A percentile compares a stretch with the other conserved stretches of the same genome.
These are phyloP conservation scores for Aspergillus sp. DNA, from an alignment of 2,329 filamentous ascomycete genomes.

Conservation along the genomic window DNA sequence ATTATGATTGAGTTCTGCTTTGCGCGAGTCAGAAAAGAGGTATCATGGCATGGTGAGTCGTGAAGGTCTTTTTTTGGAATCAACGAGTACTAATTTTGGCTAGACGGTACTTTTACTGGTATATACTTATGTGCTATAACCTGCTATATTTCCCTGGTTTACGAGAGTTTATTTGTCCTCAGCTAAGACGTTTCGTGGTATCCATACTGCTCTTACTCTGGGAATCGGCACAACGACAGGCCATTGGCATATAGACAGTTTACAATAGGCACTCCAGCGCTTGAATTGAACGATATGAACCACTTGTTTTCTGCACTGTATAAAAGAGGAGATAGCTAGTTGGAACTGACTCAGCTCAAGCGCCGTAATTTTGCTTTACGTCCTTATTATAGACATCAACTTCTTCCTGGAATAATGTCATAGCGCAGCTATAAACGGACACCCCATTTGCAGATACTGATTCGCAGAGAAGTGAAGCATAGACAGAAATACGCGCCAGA, in stretches of 20 bases:
- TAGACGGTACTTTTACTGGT: background rate
- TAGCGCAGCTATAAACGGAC: background rate
- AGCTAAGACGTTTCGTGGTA: background rate
- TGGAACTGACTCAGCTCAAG: background rate
- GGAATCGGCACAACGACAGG: no score
- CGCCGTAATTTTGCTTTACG: background rate
- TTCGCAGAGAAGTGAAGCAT: background rate
- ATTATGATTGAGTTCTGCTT: no score
- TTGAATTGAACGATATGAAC: no score
- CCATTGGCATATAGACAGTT: no score
- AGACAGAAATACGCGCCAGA: background rate
- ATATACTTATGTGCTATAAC: background rate
- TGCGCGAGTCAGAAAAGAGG: no score
- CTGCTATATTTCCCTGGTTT: background rate
- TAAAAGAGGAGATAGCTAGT: no score
- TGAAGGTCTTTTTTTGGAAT: background rate
- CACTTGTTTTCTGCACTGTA: no score
- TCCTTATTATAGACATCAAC: background rate
- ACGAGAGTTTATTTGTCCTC: background rate
- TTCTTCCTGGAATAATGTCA: background rate
- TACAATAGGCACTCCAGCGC: no score
- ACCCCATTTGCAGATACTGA: background rate
- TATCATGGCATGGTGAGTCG: no score
- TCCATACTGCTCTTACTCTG: background rate
- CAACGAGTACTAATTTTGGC: background rate